Percentiles rank a stretch among this genome's conserved stretches.
phyloP scores from a whole-genome alignment of 2,329 filamentous ascomycete species.

The Botryotinia narcissicola region DNA sequence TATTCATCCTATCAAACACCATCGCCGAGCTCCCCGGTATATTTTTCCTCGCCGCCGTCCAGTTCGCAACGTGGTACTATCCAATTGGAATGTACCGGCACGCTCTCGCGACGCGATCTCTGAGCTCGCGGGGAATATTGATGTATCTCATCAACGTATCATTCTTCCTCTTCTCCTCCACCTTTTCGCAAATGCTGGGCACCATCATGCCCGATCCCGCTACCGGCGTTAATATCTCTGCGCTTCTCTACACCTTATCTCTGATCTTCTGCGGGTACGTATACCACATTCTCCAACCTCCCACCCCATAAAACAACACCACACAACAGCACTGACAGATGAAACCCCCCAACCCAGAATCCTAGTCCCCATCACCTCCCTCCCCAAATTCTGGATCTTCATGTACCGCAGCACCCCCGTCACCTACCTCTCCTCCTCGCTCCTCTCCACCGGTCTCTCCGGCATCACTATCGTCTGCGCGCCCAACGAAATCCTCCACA shows the following conservation, averaged over 20 bases:
- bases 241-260: neutral
- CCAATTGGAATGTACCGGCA: constrained; percentile 75
- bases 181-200: neutral
- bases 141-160: neutral
- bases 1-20: constrained; percentile 44
- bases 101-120: neutral
- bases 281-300: neutral
- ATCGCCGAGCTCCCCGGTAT: constrained; percentile 83
- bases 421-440: constrained; percentile 75
- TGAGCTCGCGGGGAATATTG: constrained; percentile 44
- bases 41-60: constrained; percentile 53
- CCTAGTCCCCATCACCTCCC: neutral
- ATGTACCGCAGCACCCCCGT: constrained; percentile 76
- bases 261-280: neutral
- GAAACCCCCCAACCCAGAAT: neutral
- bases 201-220: neutral
- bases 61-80: constrained; percentile 67
- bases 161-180: neutral
- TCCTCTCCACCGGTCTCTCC: constrained; percentile 67
- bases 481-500: constrained; percentile 61
- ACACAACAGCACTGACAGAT: neutral
- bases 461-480: constrained; percentile 64
- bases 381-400: constrained; percentile 44
- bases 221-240: neutral
- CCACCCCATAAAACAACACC: neutral